Base-by-base conservation (phyloP, 495 filamentous ascomycete genomes). In the Paragyromitra xinjiangensis region DNA sequence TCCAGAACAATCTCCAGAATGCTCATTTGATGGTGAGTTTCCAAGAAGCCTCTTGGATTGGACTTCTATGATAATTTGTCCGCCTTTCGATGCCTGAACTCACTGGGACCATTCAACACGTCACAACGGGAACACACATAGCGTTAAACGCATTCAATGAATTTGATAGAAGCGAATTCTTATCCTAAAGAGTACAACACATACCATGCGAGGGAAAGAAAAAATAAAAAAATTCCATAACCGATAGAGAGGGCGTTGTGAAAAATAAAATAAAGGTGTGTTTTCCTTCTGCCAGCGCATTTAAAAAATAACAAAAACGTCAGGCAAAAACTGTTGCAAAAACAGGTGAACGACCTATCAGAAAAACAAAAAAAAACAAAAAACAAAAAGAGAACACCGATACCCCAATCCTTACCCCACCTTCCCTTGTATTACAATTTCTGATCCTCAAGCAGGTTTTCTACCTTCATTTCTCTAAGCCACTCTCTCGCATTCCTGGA, bases 401-500 rank as follows among this genome's bases (percentile, higher is more conserved):
- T 73, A 79, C 69, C 75, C 55, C 55, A 66, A 73, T 61, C 56
- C 78, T 64, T 51, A 50, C 39, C 44, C 55, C 63, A 56, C 69
- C 48, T 69, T 55, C 51, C 59, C 55, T 55, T 72, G 76, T 73
- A 80, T 73, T 79, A 80, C 76, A 80, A 80, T 79, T 80, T 80
- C 56, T 79, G 69, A 51, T 16, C 45, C 58, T 22, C 37, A 69
- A 14, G 63, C 58, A 64, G 19, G 26, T 45, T 39, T 78, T 50
- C 26, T 56, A 78, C 61, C 56, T 29, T 40, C 45, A 26, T 45
- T 69, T 50, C 48, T 45, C 44, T 74, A 79, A 42, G 56, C 40
- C 39, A 53, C 39, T 42, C 62, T 72, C 44, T 82, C 75, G 48
- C 79, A 81, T 50, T 82, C 80, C 64, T 79, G 73, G 66, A 82